Percentiles rank a stretch among this genome's conserved stretches.
Evolutionary conservation across 805 yeast species (phyloP).

Genomic region (Starmera dryadoides): DNA sequence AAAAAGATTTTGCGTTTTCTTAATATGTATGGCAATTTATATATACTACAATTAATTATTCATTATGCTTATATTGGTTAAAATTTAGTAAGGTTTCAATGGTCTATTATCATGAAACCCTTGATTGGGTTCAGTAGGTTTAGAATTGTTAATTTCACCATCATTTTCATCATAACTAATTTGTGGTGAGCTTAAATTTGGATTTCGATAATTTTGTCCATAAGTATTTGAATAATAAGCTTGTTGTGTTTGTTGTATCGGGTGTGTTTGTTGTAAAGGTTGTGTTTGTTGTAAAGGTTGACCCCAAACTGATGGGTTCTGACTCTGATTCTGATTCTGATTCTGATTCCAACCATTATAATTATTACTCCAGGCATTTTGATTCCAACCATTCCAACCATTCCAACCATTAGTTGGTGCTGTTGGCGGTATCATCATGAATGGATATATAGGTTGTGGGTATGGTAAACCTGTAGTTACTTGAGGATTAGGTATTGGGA

Average conservation of each 20-base stretch:
- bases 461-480: not conserved
- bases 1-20: no score
- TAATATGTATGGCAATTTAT: slow-evolving; percentile 4
- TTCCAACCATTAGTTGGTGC: not conserved
- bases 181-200: no score
- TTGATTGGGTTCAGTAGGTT: no score
- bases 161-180: not conserved
- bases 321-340: not conserved
- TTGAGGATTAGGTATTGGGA: not conserved
- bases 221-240: no score
- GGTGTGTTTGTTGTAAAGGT: no score
- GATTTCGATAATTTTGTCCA: no score
- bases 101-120: not conserved
- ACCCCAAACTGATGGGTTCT: no score
- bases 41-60: slow-evolving; percentile 2
- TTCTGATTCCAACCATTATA: not conserved
- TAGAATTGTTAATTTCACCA: not conserved
- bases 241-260: no score
- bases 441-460: slow-evolving; percentile 5
- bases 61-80: not conserved
- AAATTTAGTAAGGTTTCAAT: not conserved
- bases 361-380: not conserved
- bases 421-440: slow-evolving; percentile 2
- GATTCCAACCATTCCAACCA: not conserved
- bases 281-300: no score